These are phyloP conservation scores for Crinitomyces ghanaensis DNA, from an alignment of 805 yeast species.

Conservation along the genomic window DNA sequence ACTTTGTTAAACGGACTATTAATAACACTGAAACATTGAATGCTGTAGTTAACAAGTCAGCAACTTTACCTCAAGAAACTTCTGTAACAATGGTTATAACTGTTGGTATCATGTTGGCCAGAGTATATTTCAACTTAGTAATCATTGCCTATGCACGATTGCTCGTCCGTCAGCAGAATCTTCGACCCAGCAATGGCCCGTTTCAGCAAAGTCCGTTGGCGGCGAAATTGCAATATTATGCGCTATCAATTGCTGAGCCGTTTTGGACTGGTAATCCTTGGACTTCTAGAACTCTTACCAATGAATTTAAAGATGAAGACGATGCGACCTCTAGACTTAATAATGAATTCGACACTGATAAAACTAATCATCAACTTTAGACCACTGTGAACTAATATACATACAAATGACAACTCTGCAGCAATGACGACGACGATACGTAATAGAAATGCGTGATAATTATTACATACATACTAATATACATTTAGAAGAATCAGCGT, in stretches of 20 bases:
- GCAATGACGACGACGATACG: too few relatives aligned
- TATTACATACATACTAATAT: too few relatives aligned
- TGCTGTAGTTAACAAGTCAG: conserved; percentile 13
- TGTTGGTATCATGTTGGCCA: conserved; percentile 31
- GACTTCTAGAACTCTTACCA: neutral
- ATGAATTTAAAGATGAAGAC: conserved; percentile 1
- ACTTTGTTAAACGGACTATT: neutral
- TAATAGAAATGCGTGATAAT: too few relatives aligned
- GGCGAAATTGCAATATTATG: conserved; percentile 22
- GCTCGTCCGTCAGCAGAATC: conserved; percentile 34
- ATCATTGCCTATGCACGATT: conserved; percentile 45
- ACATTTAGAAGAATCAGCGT: too few relatives aligned
- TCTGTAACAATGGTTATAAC: conserved; percentile 41
- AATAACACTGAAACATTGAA: conserved; percentile 1
- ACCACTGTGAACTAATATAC: too few relatives aligned
- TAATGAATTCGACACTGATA: too few relatives aligned
- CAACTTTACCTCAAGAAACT: conserved; percentile 23
- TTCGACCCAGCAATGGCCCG: conserved; percentile 26
- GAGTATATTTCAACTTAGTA: conserved; percentile 45
- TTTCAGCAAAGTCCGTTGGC: conserved; percentile 22
- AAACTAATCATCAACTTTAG: too few relatives aligned
- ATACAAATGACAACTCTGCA: too few relatives aligned
- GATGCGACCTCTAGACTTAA: neutral
- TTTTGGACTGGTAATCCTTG: conserved; percentile 25
- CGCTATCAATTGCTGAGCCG: conserved; percentile 19